phyloP scores from a whole-genome alignment of 495 filamentous ascomycete genomes.

The Barbatosphaeria neglecta region DNA sequence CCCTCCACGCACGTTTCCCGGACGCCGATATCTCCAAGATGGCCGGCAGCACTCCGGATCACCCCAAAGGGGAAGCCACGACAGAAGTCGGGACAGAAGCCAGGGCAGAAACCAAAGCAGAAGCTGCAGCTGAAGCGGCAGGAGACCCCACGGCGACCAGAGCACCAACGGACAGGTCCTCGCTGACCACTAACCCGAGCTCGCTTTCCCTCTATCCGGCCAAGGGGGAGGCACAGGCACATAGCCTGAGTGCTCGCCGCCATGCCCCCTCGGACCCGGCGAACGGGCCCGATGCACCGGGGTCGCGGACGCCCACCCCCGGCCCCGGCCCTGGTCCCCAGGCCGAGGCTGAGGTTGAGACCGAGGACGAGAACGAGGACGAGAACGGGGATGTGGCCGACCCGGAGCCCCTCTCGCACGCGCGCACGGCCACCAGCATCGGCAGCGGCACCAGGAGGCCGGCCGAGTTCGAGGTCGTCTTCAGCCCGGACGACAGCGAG shows the following conservation, averaged over 20 bases:
- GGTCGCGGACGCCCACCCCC: conserved; percentile 24
- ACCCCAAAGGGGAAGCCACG: too few species aligned
- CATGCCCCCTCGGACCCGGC: conserved; percentile 11
- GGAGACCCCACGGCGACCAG: not conserved
- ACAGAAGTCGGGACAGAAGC: too few species aligned
- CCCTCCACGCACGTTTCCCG: too few species aligned
- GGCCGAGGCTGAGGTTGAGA: too few species aligned
- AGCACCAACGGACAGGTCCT: not conserved
- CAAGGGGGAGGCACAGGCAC: not conserved
- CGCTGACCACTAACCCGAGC: not conserved
- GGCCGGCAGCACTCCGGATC: too few species aligned
- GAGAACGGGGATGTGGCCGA: too few species aligned
- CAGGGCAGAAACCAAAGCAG: too few species aligned
- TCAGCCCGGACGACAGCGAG: conserved; percentile 50
- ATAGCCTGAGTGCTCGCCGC: not conserved
- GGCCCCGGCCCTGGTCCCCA: too few species aligned
- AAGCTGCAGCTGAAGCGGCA: too few species aligned
- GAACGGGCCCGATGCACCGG: conserved; percentile 21
- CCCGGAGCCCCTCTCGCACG: conserved; percentile 8
- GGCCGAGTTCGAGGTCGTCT: conserved; percentile 66
- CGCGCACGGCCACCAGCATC: conserved; percentile 36
- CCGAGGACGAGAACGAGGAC: conserved; percentile 7
- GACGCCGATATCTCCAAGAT: too few species aligned
- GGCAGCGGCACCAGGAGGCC: conserved; percentile 47
- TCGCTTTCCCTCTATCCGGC: not conserved